Percentiles rank a stretch among this genome's conserved stretches.
phyloP scores from a whole-genome alignment of 257 asterid genomes.

The Jacaranda copaia region DNA sequence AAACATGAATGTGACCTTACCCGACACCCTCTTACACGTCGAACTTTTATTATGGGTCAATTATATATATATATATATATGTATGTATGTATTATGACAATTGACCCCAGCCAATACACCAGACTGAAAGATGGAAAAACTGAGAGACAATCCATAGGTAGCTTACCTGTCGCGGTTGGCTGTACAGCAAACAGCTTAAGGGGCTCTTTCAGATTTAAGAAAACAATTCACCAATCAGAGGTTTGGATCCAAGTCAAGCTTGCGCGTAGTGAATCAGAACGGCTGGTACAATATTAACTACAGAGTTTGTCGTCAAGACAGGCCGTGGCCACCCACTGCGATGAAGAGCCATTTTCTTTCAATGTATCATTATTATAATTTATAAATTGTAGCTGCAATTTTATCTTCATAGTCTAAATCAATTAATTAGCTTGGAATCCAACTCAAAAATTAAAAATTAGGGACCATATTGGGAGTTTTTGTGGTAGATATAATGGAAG shows the following conservation, averaged over 20 bases:
- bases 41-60: background rate
- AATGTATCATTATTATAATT: background rate
- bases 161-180: slow-evolving; percentile 44
- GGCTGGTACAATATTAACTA: slow-evolving; percentile 17
- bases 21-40: too few relatives aligned
- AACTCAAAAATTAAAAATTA: background rate
- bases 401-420: background rate
- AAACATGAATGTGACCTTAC: too few relatives aligned
- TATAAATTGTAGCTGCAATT: background rate
- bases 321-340: background rate
- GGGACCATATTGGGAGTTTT: slow-evolving; percentile 14
- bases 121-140: background rate
- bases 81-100: background rate
- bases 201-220: slow-evolving; percentile 7
- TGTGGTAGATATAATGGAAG: slow-evolving; percentile 13
- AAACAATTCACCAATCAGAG: background rate
- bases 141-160: slow-evolving; percentile 25
- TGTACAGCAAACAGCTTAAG: slow-evolving; percentile 31
- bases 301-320: background rate
- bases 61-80: background rate
- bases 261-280: slow-evolving; percentile 5
- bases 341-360: slow-evolving; percentile 17
- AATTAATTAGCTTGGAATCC: slow-evolving; percentile 28
- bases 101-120: background rate
- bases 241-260: background rate